Evolutionary conservation across 2,329 filamentous ascomycete genomes (phyloP).

Genomic region (Hymenoscyphus infarciens): DNA sequence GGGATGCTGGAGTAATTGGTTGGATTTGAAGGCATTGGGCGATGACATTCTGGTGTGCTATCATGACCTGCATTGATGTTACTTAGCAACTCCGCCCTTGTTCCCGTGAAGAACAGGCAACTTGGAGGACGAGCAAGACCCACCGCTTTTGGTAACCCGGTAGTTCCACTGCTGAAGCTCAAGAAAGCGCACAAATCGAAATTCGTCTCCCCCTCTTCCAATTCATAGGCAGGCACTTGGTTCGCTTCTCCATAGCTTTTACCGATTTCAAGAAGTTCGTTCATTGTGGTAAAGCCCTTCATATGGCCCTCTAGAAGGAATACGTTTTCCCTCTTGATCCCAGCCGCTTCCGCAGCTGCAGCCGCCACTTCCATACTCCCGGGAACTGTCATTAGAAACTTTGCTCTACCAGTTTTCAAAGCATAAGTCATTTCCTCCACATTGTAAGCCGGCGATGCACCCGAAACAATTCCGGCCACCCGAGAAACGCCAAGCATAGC

Average conservation of each 20-base stretch:
- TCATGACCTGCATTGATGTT: conserved; percentile 24
- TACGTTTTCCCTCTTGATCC: conserved; percentile 48
- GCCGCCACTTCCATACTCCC: conserved; percentile 52
- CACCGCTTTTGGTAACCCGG: conserved; percentile 54
- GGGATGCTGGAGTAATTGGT: conserved; percentile 50
- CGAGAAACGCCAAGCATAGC: conserved; percentile 55
- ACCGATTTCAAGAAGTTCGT: conserved; percentile 38
- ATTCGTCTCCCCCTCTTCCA: conserved; percentile 52
- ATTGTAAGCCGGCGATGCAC: conserved; percentile 63
- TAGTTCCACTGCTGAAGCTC: conserved; percentile 46
- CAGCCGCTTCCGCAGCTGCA: conserved; percentile 51
- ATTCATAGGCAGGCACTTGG: conserved; percentile 47
- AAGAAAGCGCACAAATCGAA: conserved; percentile 52
- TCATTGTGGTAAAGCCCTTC: conserved; percentile 47
- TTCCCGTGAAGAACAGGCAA: neutral
- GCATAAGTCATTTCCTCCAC: conserved; percentile 66
- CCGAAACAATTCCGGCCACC: conserved; percentile 53
- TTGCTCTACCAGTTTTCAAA: conserved; percentile 53
- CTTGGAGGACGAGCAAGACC: conserved; percentile 5
- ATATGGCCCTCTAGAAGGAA: conserved; percentile 55
- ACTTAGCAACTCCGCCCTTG: conserved; percentile 11
- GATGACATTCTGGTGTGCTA: conserved; percentile 38
- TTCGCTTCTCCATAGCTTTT: conserved; percentile 37
- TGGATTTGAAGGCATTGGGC: conserved; percentile 51
- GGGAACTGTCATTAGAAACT: conserved; percentile 55